Evolutionary conservation across 2,329 filamentous ascomycete genomes (phyloP), one percentile per base, ranked within the genome.

Genomic region (Aureobasidium sp.): DNA sequence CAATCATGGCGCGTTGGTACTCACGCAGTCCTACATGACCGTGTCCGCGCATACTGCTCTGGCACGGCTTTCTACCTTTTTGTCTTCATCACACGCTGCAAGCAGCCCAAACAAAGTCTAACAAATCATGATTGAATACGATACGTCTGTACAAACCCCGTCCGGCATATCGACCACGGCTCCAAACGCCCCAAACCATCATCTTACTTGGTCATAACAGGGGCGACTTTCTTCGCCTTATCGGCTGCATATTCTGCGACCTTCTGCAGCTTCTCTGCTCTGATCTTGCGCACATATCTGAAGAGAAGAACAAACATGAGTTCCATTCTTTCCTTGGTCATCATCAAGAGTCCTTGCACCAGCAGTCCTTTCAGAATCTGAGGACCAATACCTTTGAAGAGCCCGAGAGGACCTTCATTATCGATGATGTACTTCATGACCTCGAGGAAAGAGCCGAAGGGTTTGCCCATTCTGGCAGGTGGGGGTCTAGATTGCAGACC

Each of bases 321-420:
- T 69, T 97, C 93, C 70, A 97, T 88, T 61, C 90, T 81, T 72
- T 98, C 93, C 73, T 98, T 98, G 42, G 90, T 93, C 90, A 96
- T 98, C 93, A 98, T 98, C 34, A 98, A 76, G 53, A 98, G 82
- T 45, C 93, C 93, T 66, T 98, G 93, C 2, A 98, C 93, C 44
- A 98, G 68, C 49, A 98, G 72, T 1, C 93, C 93, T 72, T 98
- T 98, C 55, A 90, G 70, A 48, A 98, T 86, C 69, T 98, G 93
- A 3, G 93, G 93, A 0, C 83, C 90, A 60, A 98, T 95, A 37
- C 93, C 93, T 74, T 98, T 98, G 77, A 97, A 98, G 1, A 98
- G 77, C n/a, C 86, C 86, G 11, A 85, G 63, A 1, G 80, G 68
- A 3, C 93, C 93, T 67, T 98, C 93, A 57, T 95, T 84, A 64